phyloP scores from a whole-genome alignment of 805 yeast genomes.

The Brettanomyces bruxellensis region DNA sequence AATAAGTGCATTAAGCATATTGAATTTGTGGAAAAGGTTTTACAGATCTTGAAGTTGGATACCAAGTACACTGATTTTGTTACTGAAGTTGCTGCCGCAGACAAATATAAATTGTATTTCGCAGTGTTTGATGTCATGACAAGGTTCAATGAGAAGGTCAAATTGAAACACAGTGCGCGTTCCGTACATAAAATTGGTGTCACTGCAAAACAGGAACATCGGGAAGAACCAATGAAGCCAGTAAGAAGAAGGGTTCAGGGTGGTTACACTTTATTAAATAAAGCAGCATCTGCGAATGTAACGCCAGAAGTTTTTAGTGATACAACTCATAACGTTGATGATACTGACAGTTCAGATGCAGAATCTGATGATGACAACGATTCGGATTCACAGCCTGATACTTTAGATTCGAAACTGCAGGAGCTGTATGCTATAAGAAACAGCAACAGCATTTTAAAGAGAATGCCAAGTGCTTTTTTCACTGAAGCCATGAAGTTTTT shows the following conservation, averaged over 20 bases:
- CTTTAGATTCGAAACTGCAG: conserved; percentile 1
- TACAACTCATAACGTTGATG: not conserved
- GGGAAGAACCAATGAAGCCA: not conserved
- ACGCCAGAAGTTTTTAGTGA: not conserved
- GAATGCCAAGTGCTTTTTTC: conserved; percentile 32
- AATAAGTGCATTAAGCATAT: not conserved
- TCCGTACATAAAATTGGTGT: not conserved
- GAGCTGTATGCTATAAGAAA: conserved; percentile 27
- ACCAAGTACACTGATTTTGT: conserved; percentile 4
- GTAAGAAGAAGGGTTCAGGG: not conserved
- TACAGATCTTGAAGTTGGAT: conserved; percentile 5
- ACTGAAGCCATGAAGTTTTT: conserved; percentile 31
- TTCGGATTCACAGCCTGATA: not conserved
- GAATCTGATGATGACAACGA: not conserved
- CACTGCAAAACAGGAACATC: not conserved
- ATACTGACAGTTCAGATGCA: not conserved
- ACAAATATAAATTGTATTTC: conserved; percentile 4
- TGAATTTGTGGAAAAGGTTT: conserved; percentile 8
- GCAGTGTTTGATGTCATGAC: conserved; percentile 11
- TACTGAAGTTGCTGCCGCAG: conserved; percentile 7
- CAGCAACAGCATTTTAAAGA: conserved; percentile 26
- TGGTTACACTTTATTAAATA: not conserved
- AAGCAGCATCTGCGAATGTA: not conserved
- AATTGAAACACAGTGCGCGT: conserved; percentile 1
- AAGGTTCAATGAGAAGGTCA: too few species aligned